Conservation (phyloP, 164 flowering plant genomes). For the Magnolia sinica region DNA sequence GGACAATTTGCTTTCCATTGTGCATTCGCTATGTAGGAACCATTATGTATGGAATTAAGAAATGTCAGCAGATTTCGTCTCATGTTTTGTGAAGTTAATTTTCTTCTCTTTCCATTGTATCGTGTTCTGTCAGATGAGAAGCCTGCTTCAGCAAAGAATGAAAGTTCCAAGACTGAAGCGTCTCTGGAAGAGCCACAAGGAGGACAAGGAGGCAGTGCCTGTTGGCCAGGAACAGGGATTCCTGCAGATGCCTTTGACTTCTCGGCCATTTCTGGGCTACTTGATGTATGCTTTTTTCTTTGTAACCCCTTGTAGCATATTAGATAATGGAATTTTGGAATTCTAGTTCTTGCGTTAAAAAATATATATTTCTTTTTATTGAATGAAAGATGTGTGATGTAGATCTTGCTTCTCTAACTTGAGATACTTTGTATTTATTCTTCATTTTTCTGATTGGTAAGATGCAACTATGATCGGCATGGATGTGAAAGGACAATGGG, state of each 20-base stretch:
- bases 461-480: too few species aligned
- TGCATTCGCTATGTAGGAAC: neutral
- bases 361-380: neutral
- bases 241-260: conserved; percentile 69
- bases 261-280: conserved; percentile 76
- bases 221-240: conserved; percentile 36
- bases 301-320: neutral
- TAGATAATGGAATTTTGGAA: neutral
- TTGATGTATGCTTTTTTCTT: conserved; percentile 46
- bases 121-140: conserved; percentile 27
- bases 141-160: conserved; percentile 24
- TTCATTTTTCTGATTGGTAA: neutral
- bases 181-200: conserved; percentile 27
- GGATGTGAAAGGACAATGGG: too few species aligned
- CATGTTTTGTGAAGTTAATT: neutral
- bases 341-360: neutral
- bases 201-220: conserved; percentile 23
- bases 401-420: neutral
- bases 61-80: neutral
- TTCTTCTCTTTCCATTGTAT: neutral
- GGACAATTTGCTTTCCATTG: neutral
- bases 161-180: conserved; percentile 26
- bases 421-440: neutral
- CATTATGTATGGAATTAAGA: neutral
- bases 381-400: neutral